Base-by-base conservation (phyloP, 2,329 filamentous ascomycete genomes). In the Laburnicola sp. region DNA sequence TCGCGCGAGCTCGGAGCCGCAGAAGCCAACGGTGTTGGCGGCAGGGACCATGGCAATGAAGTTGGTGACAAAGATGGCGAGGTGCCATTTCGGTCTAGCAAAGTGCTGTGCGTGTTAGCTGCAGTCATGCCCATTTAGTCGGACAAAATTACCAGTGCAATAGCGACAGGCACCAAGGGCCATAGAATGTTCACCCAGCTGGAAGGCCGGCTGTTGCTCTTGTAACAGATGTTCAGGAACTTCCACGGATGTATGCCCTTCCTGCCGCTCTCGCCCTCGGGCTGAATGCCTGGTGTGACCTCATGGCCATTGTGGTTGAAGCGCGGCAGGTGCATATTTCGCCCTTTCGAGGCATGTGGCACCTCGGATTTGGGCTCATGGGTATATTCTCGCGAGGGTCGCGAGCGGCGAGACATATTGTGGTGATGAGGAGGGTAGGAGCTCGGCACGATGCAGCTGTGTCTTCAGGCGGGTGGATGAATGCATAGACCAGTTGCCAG, bases 41-140 rank as follows among this genome's bases (percentile, higher is more conserved):
- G 85, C 84, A 0, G 88, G 88, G 1, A 91, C 78, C 86, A 91
- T 91, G 59, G 86, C 86, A 53, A 91, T 81, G 66, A 91, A 91
- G 41, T 86, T 85, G 50, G 89, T 78, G 44, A 82, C 78, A 73
- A 91, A 91, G 46, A 86, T 82, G 70, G 81, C 80, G 1, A 88
- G 74, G 59, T 88, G 79, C 51, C 80, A 74, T 23, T 86, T 76
- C 0, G 78, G 78, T 21, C 76, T 75, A 38, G 78, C 78, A 57
- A 82, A 84, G 56, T 82, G 61, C 75, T 77, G 45, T 11, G 26
- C 6, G 22, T 27, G 11, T 48, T 64, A 42, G 23, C 39, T 63
- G 53, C 23, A 40, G 22, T 16, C 16, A 16, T 39, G 4, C 5
- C 7, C 10, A n/a, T 28, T 10, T 1, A 2, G 11, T 2, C 11